Evolutionary conservation across 257 asterid genomes (phyloP).

Genomic region (Oldenlandia corymbosa): DNA sequence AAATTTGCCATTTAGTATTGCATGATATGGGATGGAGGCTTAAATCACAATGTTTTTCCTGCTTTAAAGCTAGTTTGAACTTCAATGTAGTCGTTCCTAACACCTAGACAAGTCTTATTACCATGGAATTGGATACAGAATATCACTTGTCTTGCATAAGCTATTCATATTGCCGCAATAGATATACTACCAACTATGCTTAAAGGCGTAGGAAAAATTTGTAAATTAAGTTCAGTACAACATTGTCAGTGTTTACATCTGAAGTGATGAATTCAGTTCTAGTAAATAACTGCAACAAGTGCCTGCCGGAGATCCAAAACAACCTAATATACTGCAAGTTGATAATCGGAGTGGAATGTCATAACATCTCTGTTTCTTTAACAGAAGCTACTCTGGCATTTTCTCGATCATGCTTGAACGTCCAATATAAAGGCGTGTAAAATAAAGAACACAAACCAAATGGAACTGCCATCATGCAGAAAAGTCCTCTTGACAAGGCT

Average conservation of each 20-base stretch:
- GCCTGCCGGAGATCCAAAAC: background rate
- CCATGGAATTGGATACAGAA: too few species aligned
- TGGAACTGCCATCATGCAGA: constrained; percentile 90
- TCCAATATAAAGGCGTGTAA: constrained; percentile 87
- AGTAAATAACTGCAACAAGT: background rate
- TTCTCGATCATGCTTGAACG: constrained; percentile 71
- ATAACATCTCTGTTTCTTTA: constrained; percentile 79
- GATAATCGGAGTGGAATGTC: constrained; percentile 10
- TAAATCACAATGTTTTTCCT: too few species aligned
- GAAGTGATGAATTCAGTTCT: background rate
- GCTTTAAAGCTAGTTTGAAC: too few species aligned
- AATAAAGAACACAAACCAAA: constrained; percentile 80
- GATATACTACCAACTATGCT: too few species aligned
- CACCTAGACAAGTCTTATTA: too few species aligned
- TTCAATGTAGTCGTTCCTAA: too few species aligned
- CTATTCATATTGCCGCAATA: too few species aligned
- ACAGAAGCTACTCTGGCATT: constrained; percentile 55
- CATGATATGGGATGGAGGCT: too few species aligned
- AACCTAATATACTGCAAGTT: background rate
- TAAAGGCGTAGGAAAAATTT: background rate
- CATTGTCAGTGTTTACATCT: background rate
- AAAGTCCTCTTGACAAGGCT: constrained; percentile 82
- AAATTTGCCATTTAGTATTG: too few species aligned
- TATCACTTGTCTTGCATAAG: too few species aligned
- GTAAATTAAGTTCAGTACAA: background rate